These are phyloP conservation scores for Gnaphalium uliginosum DNA, from an alignment of 129 eudicot genomes.

Conservation along the genomic window DNA sequence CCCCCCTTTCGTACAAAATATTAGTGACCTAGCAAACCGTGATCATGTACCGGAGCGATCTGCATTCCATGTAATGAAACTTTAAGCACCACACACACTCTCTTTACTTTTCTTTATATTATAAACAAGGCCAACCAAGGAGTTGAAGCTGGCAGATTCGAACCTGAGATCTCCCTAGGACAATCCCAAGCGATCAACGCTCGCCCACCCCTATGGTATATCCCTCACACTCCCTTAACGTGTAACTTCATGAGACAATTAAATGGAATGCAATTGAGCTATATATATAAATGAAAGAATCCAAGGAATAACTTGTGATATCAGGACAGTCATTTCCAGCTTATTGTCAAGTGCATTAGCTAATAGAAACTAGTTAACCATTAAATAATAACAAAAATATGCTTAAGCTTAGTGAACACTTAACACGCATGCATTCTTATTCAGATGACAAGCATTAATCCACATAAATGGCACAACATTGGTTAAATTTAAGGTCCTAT, in stretches of 20 bases:
- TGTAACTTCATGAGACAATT: neutral
- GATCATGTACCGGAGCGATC: no score
- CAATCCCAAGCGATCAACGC: no score
- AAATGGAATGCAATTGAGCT: neutral
- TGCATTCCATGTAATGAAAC: neutral
- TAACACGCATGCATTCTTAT: neutral
- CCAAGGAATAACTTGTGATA: neutral
- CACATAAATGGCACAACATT: neutral
- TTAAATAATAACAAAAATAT: neutral
- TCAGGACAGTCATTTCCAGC: neutral
- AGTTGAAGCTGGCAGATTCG: no score
- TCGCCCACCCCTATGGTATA: no score
- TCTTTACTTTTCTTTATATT: neutral
- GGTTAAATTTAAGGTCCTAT: neutral
- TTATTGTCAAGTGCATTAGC: constrained; percentile 1
- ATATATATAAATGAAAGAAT: neutral
- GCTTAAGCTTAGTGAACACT: neutral
- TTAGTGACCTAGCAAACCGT: no score
- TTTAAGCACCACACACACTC: neutral
- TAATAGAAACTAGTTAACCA: neutral
- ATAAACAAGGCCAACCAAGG: no score
- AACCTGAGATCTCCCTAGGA: no score
- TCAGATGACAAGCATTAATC: neutral
- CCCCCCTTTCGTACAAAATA: no score
- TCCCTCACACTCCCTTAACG: constrained; percentile 2